Conservation (phyloP, 2,329 filamentous ascomycete genomes). For the Sclerotinia trifoliorum region DNA sequence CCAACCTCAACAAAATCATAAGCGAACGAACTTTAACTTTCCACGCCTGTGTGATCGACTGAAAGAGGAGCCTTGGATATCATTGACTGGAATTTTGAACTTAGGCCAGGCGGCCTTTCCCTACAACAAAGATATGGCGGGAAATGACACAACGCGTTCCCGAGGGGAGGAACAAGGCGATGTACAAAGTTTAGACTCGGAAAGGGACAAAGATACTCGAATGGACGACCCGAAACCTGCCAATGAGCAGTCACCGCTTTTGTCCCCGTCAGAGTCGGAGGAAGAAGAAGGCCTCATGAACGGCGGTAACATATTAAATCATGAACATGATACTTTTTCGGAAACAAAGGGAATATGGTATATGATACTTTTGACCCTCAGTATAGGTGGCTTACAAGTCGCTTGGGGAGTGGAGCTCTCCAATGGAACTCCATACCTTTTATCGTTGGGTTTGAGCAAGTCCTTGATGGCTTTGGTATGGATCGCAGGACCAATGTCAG, state of each 20-base stretch:
- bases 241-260: slow-evolving; percentile 51
- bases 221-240: slow-evolving; percentile 33
- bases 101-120: background rate
- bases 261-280: slow-evolving; percentile 44
- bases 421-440: slow-evolving; percentile 81
- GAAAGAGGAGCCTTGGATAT: background rate
- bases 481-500: slow-evolving; percentile 79
- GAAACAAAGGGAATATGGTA: slow-evolving; percentile 81
- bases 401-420: slow-evolving; percentile 95
- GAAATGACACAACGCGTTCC: slow-evolving; percentile 22
- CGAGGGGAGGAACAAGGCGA: slow-evolving; percentile 21
- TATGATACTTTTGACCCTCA: slow-evolving; percentile 79
- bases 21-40: background rate
- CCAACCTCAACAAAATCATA: background rate
- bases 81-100: background rate
- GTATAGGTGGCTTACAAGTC: slow-evolving; percentile 86
- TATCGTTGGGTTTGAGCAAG: slow-evolving; percentile 80
- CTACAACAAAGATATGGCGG: slow-evolving; percentile 25
- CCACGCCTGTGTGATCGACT: background rate
- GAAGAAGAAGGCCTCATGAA: slow-evolving; percentile 43
- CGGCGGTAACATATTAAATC: slow-evolving; percentile 40
- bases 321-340: slow-evolving; percentile 51
- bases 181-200: slow-evolving; percentile 1
- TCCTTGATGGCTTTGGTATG: slow-evolving; percentile 79
- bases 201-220: background rate